phyloP scores from a whole-genome alignment of 441 rosid genomes.

The California macrophylla region DNA sequence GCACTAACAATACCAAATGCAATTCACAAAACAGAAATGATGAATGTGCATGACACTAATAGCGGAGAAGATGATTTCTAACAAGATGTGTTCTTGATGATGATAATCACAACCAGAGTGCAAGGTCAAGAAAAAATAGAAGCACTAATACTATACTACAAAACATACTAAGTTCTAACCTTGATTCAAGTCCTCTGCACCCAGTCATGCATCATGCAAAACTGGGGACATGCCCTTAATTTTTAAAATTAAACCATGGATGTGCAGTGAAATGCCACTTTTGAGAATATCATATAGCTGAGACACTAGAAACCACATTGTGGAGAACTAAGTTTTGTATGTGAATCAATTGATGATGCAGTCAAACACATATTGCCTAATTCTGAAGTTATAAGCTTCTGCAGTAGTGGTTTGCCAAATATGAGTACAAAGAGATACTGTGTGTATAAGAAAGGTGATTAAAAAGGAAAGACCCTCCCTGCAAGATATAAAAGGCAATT shows the following conservation, averaged over 20 bases:
- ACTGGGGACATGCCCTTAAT: not conserved
- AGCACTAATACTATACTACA: too few relatives aligned
- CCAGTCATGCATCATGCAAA: not conserved
- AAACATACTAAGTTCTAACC: too few relatives aligned
- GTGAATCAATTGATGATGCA: not conserved
- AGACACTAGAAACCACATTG: not conserved
- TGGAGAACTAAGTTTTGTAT: not conserved
- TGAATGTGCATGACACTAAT: not conserved
- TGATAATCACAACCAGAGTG: too few relatives aligned
- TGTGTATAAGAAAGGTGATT: not conserved
- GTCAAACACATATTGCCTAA: not conserved
- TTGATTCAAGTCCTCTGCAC: too few relatives aligned
- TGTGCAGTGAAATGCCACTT: conserved; percentile 2
- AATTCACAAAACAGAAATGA: not conserved
- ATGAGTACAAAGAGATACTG: too few relatives aligned
- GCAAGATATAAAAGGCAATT: not conserved
- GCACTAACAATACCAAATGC: conserved; percentile 1
- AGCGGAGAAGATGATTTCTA: too few relatives aligned
- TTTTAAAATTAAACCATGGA: not conserved
- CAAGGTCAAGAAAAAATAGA: too few relatives aligned
- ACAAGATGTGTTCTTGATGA: too few relatives aligned
- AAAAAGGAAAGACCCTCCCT: not conserved
- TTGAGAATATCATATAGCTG: not conserved
- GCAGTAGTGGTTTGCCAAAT: not conserved
- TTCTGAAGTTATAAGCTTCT: not conserved